These are phyloP conservation scores for Aegilops tauschii DNA, from an alignment of 176 grass and related monocot genomes.

Conservation along the genomic window DNA sequence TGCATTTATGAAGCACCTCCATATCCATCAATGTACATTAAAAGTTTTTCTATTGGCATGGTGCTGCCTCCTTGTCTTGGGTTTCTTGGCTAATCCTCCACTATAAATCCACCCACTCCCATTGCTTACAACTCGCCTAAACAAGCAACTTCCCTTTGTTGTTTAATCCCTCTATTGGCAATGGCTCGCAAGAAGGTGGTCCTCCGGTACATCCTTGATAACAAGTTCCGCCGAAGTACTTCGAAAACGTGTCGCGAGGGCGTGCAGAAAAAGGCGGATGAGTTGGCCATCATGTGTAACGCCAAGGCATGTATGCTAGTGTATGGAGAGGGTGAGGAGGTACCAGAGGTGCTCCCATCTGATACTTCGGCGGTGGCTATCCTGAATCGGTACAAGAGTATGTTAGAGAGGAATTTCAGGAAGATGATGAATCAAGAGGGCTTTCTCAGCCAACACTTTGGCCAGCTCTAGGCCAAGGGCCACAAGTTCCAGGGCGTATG, in stretches of 20 bases:
- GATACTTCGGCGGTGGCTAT: not conserved
- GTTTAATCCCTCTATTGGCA: not conserved
- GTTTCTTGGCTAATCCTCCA: too few relatives aligned
- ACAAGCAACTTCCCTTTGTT: not conserved
- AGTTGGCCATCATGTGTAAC: slow-evolving; percentile 21
- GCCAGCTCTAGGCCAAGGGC: slow-evolving; percentile 11
- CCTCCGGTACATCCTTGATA: slow-evolving; percentile 5
- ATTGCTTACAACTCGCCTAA: not conserved
- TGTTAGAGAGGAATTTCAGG: not conserved
- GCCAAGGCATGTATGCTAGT: slow-evolving; percentile 10
- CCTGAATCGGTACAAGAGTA: not conserved
- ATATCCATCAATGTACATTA: not conserved
- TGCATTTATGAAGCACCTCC: not conserved
- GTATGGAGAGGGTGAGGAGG: slow-evolving; percentile 5
- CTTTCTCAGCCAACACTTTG: not conserved
- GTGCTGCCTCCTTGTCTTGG: not conserved
- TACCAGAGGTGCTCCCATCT: not conserved
- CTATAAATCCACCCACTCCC: not conserved
- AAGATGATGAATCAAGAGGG: slow-evolving; percentile 30
- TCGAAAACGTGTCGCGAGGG: slow-evolving; percentile 6
- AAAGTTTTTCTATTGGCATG: not conserved
- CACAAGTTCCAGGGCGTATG: not conserved
- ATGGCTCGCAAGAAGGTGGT: too few relatives aligned
- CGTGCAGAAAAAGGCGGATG: slow-evolving; percentile 26
- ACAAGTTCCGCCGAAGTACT: not conserved